Conservation (phyloP, 352 stramenopile genomes). For the Pilasporangium apinafurcum region DNA sequence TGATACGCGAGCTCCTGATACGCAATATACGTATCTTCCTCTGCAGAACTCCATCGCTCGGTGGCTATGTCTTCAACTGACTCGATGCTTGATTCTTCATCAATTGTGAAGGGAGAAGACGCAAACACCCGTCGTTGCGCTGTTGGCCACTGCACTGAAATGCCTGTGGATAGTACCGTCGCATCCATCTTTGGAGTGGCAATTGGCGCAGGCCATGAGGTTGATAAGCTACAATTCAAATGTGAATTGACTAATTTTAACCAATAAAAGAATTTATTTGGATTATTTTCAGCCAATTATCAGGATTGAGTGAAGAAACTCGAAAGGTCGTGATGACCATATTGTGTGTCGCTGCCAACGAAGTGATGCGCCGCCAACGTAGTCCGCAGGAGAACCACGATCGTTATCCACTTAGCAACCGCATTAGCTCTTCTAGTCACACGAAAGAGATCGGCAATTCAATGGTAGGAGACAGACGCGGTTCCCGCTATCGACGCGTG, state of each 20-base stretch:
- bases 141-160: constrained; percentile 41
- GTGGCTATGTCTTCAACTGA: background rate
- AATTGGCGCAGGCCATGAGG: no score
- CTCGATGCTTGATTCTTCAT: background rate
- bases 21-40: constrained; percentile 30
- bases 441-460: no score
- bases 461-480: no score
- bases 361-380: no score
- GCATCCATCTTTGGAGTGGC: constrained; percentile 36
- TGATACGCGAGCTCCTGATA: constrained; percentile 67
- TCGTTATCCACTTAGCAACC: no score
- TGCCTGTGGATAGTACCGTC: constrained; percentile 41
- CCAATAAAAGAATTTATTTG: no score
- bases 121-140: background rate
- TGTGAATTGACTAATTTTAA: no score
- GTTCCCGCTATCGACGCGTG: constrained; percentile 24
- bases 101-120: background rate
- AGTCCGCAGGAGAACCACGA: no score
- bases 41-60: constrained; percentile 5
- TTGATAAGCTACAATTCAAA: no score
- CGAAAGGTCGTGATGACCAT: constrained; percentile 4
- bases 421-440: no score
- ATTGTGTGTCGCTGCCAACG: no score
- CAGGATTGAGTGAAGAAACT: constrained; percentile 1
- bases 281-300: no score